These are phyloP conservation scores for Mollisia scopiformis DNA, from an alignment of 2,329 filamentous ascomycete genomes.

Conservation along the genomic window DNA sequence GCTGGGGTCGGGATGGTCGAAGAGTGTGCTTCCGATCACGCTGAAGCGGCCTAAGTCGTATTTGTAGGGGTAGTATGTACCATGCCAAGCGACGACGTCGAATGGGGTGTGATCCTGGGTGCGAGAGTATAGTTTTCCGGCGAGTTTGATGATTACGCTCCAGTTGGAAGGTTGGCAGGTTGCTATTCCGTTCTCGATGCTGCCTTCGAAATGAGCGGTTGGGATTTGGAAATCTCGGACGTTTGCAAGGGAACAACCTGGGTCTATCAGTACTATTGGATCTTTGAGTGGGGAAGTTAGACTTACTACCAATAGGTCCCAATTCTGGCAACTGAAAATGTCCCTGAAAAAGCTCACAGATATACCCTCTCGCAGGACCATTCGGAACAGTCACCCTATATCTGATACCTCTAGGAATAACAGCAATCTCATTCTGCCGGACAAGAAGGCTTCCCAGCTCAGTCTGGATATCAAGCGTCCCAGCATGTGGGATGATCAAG, in stretches of 20 bases:
- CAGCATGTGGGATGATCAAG: conserved; percentile 64
- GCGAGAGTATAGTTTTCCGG: conserved; percentile 65
- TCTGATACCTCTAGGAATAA: conserved; percentile 65
- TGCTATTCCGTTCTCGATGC: neutral
- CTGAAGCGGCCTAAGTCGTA: conserved; percentile 78
- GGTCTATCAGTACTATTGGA: no score
- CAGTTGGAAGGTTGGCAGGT: conserved; percentile 42
- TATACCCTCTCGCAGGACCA: conserved; percentile 62
- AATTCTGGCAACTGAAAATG: conserved; percentile 67
- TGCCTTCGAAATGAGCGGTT: conserved; percentile 49
- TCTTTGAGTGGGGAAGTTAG: no score
- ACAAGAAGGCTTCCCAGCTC: conserved; percentile 55
- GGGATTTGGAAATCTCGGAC: conserved; percentile 65
- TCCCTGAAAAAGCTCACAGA: conserved; percentile 65
- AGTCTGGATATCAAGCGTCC: conserved; percentile 64
- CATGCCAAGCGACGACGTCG: conserved; percentile 78
- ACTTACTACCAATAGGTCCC: conserved; percentile 66
- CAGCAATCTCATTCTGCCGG: conserved; percentile 63
- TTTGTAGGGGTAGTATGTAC: conserved; percentile 77
- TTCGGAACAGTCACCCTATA: conserved; percentile 62
- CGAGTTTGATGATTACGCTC: conserved; percentile 64
- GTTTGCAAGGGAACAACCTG: conserved; percentile 64
- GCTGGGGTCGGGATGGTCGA: conserved; percentile 74
- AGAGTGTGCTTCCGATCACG: conserved; percentile 63
- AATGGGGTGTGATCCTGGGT: conserved; percentile 71